Base-by-base conservation (phyloP, 805 yeast genomes). In the Lipomyces orientalis region DNA sequence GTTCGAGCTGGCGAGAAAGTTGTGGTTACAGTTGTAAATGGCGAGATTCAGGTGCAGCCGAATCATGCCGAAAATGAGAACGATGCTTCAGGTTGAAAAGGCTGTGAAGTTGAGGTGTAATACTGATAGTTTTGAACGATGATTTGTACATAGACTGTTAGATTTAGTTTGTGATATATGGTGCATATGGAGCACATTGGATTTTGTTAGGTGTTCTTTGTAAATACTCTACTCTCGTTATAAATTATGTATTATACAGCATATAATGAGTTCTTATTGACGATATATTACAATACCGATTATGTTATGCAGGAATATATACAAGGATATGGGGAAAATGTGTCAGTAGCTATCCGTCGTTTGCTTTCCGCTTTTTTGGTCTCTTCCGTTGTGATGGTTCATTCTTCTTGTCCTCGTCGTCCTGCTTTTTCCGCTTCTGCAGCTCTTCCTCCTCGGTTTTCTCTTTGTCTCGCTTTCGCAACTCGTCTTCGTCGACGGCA, bases 1-100 rank as follows among this genome's bases (percentile, higher is more conserved):
- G 83, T 94, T 12, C 84, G 82, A 69, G 79, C 83, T 58, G 86
- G 84, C 56, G 90, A 87, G 73, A 80, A 81, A 2, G 89, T 88
- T 5, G 73, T 77, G 4, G 86, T 89, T 35, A 78, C 76, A 37
- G 87, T 86, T 25, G 77, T 80, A 58, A 77, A 81, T 62, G 85
- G 77, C 31, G 78, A 82, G 35, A 75, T 87, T 16, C 66, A 71
- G n/a, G 85, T 85, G 22, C 60, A 78, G 60, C 83, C 87, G 55
- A 85, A 85, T 68, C 87, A 82, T 70, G 66, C 37, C 8, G 70
- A 34, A 51, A 54, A 37, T 31, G 55, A 54, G 61, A 9, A 8
- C 25, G 49, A 43, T 16, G 7, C 49, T 19, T 16, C 49, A 8
- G 49, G 7, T 43, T 43, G 49, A 43, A 19, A 19, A 6, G 49